Evolutionary conservation across 331 rosid genomes (phyloP).

Genomic region (Quercus tomentella): DNA sequence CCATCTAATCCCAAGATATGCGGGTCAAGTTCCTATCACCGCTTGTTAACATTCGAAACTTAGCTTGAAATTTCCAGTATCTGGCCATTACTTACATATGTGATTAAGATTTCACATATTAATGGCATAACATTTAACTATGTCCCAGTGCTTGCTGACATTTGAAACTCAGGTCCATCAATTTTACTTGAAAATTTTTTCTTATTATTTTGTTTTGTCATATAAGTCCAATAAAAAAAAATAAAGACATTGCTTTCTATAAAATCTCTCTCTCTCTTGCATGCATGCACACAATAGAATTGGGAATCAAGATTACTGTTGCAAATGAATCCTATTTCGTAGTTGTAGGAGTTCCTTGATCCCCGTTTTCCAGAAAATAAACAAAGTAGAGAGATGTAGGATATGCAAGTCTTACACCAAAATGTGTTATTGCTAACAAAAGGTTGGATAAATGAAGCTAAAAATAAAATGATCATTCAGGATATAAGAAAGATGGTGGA

Average conservation of each 20-base stretch:
- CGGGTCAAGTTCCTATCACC: neutral
- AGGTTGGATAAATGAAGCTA: neutral
- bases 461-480: neutral
- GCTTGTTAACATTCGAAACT: neutral
- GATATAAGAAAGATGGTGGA: neutral
- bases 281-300: neutral
- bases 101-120: neutral
- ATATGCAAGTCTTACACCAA: neutral
- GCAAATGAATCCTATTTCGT: neutral
- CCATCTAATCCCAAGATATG: neutral
- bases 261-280: neutral
- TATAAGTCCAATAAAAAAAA: neutral
- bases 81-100: neutral
- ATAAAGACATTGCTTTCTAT: neutral
- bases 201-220: neutral
- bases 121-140: neutral
- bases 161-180: neutral
- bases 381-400: neutral
- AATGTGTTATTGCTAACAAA: neutral
- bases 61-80: neutral
- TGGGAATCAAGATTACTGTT: neutral
- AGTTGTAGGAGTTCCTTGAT: neutral
- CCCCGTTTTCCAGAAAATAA: neutral
- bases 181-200: neutral
- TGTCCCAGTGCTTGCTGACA: neutral